Conservation (phyloP, 2,329 filamentous ascomycete species). For the Magnaporthiopsis rhizophila region DNA sequence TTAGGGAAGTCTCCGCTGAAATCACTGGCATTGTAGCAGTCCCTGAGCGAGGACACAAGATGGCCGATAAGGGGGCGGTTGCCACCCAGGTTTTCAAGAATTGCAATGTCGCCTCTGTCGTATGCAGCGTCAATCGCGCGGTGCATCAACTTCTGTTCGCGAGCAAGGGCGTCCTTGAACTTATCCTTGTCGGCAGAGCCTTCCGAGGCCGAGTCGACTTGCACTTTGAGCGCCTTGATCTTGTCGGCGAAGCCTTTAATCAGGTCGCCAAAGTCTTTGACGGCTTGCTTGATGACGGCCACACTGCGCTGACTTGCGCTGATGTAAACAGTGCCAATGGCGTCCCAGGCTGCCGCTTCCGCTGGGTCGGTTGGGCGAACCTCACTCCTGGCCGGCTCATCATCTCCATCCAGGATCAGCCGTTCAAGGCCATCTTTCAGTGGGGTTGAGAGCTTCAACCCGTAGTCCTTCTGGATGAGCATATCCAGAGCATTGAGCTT, state of each 20-base stretch:
- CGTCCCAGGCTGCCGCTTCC: constrained; percentile 45
- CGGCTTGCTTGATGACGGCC: constrained; percentile 33
- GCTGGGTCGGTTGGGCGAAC: constrained; percentile 35
- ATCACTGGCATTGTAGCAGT: constrained; percentile 44
- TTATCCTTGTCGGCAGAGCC: constrained; percentile 23
- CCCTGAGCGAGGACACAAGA: constrained; percentile 45
- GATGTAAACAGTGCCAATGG: constrained; percentile 40
- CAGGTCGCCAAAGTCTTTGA: constrained; percentile 43
- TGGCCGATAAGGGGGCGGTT: constrained; percentile 49
- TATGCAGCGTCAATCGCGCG: constrained; percentile 45
- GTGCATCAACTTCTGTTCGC: constrained; percentile 40
- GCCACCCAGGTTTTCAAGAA: constrained; percentile 49
- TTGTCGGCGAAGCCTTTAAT: constrained; percentile 39
- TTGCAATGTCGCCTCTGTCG: constrained; percentile 44
- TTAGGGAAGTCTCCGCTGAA: constrained; percentile 47
- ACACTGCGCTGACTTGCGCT: constrained; percentile 26
- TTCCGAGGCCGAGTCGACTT: constrained; percentile 35
- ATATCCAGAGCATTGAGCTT: constrained; percentile 4
- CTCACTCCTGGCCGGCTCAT: constrained; percentile 28
- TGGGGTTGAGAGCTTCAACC: constrained; percentile 1
- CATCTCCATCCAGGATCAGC: constrained; percentile 1
- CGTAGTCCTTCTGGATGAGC: constrained; percentile 4
- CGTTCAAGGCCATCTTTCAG: constrained; percentile 2
- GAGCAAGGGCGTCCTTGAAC: constrained; percentile 32
- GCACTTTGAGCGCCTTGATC: constrained; percentile 38